Conservation (phyloP, 2,329 filamentous ascomycete genomes). For the Endoconidiophora laricicola region DNA sequence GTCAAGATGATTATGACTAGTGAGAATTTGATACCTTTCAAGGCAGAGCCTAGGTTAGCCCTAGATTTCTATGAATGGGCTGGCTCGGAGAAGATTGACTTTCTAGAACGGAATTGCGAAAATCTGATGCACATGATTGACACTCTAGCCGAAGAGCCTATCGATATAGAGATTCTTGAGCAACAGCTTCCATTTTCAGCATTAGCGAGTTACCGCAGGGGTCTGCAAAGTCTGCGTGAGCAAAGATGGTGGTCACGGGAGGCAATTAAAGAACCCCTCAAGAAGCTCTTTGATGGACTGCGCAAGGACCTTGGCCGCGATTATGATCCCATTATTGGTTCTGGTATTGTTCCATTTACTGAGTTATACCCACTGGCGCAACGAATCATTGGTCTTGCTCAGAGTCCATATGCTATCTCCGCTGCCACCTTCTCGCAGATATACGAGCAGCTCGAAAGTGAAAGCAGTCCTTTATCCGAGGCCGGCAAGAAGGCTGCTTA, state of each 20-base stretch:
- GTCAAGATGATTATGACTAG: slow-evolving; percentile 24
- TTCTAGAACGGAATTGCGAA: slow-evolving; percentile 10
- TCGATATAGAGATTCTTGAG: slow-evolving; percentile 18
- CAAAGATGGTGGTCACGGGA: slow-evolving; percentile 12
- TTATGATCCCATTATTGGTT: slow-evolving; percentile 17
- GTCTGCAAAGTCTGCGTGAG: slow-evolving; percentile 1
- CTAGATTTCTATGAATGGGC: slow-evolving; percentile 12
- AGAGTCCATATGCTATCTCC: slow-evolving; percentile 8
- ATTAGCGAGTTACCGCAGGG: slow-evolving; percentile 1
- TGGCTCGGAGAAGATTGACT: slow-evolving; percentile 11
- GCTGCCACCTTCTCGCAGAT: slow-evolving; percentile 5
- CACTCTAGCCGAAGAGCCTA: slow-evolving; percentile 8
- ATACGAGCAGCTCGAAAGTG: slow-evolving; percentile 4
- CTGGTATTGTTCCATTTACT: slow-evolving; percentile 16
- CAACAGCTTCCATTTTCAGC: slow-evolving; percentile 15
- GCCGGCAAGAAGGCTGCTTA: slow-evolving; percentile 8
- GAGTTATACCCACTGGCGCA: slow-evolving; percentile 11
- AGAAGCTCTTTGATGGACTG: slow-evolving; percentile 10
- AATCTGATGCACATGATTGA: slow-evolving; percentile 8
- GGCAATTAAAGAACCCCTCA: slow-evolving; percentile 11
- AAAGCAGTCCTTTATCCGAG: slow-evolving; percentile 6
- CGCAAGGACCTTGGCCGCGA: slow-evolving; percentile 10
- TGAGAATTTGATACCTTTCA: slow-evolving; percentile 23
- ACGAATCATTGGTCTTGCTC: slow-evolving; percentile 6
- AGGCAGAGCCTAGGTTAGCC: slow-evolving; percentile 13